Evolutionary conservation across 495 filamentous ascomycete species (phyloP).

Genomic region (Aspergillus sclerotiicarbonarius): DNA sequence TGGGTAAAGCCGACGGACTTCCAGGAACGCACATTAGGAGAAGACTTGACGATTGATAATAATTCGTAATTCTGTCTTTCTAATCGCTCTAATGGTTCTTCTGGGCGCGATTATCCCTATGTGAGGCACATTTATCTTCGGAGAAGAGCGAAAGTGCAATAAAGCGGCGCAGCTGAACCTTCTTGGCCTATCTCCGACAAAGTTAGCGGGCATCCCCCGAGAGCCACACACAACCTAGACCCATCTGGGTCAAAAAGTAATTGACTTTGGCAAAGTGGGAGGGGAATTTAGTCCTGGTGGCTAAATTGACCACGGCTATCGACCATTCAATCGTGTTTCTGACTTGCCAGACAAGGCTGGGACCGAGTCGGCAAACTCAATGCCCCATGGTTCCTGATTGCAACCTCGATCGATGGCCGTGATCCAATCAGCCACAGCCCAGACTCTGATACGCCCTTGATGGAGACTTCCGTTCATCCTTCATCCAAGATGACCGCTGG

Average conservation of each 20-base stretch:
- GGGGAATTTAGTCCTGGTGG: background rate
- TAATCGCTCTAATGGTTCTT: background rate
- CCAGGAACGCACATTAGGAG: background rate
- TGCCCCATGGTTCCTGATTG: slow-evolving; percentile 7
- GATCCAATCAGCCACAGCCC: slow-evolving; percentile 1
- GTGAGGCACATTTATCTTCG: background rate
- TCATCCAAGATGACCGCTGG: background rate
- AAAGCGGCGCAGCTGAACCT: background rate
- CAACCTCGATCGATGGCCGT: background rate
- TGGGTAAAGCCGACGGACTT: background rate
- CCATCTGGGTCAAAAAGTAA: background rate
- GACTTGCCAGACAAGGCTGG: background rate
- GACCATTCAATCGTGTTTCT: background rate
- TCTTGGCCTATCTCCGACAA: background rate
- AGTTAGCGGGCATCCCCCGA: background rate
- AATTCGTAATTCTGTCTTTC: background rate
- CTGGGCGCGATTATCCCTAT: background rate
- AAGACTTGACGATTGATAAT: no score
- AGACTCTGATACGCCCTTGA: background rate
- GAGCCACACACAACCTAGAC: background rate
- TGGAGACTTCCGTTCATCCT: background rate
- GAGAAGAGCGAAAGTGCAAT: slow-evolving; percentile 3
- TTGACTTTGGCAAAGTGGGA: background rate
- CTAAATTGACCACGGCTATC: background rate
- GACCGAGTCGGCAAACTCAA: background rate